Base-by-base conservation (phyloP, 2,329 filamentous ascomycete genomes). In the Aspergillus bombycis region DNA sequence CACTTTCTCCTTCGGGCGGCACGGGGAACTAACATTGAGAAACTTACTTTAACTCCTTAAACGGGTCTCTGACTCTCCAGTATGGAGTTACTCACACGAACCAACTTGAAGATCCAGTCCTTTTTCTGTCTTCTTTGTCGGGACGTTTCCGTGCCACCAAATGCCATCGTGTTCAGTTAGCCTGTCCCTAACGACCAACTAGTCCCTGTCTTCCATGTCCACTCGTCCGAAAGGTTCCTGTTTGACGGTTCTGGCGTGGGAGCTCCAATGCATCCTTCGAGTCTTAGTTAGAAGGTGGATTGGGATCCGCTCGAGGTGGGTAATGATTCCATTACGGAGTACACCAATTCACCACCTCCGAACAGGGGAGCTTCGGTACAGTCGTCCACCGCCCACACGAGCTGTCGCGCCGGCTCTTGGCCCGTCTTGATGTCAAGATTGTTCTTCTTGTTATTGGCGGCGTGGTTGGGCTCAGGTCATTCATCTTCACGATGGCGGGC, bases 271-370 rank as follows among this genome's bases (percentile, higher is more conserved):
- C 60, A 61, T 61, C 61, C 58, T 57, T 61, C 43, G 55, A 34
- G 58, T 46, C 58, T 38, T 62, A 65, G 56, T 28, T 60, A 60
- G 59, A 54, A 46, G 59, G 61, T 63, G 63, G 66, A 54, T 62
- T 64, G 50, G 63, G 66, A 69, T 69, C 67, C 67, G 67, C 66
- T 57, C 32, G 23, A 52, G 34, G 67, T 68, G 67, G 67, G 54
- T 68, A 68, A 65, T 23, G 53, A 26, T 61, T 62, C 64, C 64
- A 62, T 65, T 61, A 60, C 62, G 65, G 64, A 66, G 62, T 63
- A 52, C 48, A n/a, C 48, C 28, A 52, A 32, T 52, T 65, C 61
- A 64, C 61, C 65, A 62, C 54, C 62, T 61, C 63, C 61, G 52
- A 63, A 64, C 46, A 32, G 28, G 66, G 58, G 55, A 60, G 62